Conservation (phyloP, 306 rosid genomes). For the Crotalaria pallida region DNA sequence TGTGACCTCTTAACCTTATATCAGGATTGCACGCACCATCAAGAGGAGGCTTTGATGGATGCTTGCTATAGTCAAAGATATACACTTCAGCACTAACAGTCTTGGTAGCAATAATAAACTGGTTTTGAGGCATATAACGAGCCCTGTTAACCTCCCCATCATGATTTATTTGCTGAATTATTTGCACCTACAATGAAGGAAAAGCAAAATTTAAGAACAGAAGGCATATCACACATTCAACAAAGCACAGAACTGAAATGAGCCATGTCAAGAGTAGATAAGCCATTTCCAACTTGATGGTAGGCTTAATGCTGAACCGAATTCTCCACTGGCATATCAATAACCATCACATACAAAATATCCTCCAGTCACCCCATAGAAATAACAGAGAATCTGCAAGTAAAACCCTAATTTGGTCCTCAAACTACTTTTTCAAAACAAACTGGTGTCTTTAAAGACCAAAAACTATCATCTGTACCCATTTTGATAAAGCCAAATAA, state of each 20-base stretch:
- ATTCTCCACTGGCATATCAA: neutral
- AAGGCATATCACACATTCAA: neutral
- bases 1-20: conserved; percentile 84
- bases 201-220: neutral
- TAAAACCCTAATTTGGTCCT: neutral
- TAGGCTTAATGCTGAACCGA: neutral
- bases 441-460: neutral
- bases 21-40: conserved; percentile 97
- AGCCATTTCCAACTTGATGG: neutral
- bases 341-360: neutral
- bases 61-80: conserved; percentile 93
- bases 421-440: neutral
- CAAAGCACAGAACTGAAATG: neutral
- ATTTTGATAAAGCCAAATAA: too few relatives aligned
- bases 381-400: neutral
- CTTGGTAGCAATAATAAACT: conserved; percentile 85
- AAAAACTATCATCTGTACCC: neutral
- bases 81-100: conserved; percentile 89
- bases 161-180: conserved; percentile 94
- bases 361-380: neutral
- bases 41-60: conserved; percentile 93
- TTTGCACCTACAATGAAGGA: conserved; percentile 56
- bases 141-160: conserved; percentile 98
- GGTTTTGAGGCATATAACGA: conserved; percentile 92
- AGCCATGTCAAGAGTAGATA: neutral